Percentiles rank a stretch among this genome's conserved stretches.
These are phyloP conservation scores for Boletus subcaerulescens DNA, from an alignment of 768 basidiomycete species.

Conservation along the genomic window DNA sequence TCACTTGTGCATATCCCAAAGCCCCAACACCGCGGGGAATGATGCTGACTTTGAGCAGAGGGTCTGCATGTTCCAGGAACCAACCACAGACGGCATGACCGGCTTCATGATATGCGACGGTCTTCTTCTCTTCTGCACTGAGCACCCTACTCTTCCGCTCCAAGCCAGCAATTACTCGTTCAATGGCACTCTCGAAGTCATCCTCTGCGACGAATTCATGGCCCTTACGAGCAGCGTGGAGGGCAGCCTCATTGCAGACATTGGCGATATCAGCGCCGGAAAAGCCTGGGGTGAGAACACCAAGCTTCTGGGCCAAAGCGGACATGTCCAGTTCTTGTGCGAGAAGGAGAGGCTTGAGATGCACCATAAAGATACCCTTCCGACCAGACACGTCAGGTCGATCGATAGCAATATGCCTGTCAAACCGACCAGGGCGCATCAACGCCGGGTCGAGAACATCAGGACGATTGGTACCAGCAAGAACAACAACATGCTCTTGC, in stretches of 20 bases:
- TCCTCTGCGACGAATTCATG: conserved; percentile 75
- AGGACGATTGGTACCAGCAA: conserved; percentile 95
- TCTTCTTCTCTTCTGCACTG: conserved; percentile 95
- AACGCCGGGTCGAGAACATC: conserved; percentile 95
- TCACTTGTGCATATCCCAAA: conserved; percentile 91
- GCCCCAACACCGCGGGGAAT: conserved; percentile 96
- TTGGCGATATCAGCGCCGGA: conserved; percentile 99
- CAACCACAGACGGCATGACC: conserved; percentile 98
- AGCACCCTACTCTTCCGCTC: conserved; percentile 95
- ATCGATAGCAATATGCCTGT: conserved; percentile 94
- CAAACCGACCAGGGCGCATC: conserved; percentile 97
- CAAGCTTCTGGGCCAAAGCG: conserved; percentile 84
- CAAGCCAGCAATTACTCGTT: conserved; percentile 94
- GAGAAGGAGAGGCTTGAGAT: conserved; percentile 81
- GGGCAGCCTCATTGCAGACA: conserved; percentile 96
- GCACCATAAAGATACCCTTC: conserved; percentile 91
- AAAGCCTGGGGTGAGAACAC: conserved; percentile 95
- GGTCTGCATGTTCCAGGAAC: conserved; percentile 98
- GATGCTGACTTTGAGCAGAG: conserved; percentile 95
- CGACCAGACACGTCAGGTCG: conserved; percentile 93
- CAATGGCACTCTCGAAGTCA: conserved; percentile 97
- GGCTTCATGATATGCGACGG: conserved; percentile 98
- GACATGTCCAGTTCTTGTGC: conserved; percentile 49
- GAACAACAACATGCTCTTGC: conserved; percentile 93
- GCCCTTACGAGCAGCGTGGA: conserved; percentile 86